A percentile compares a stretch with the other conserved stretches of the same genome.
Evolutionary conservation across 371 early-diverging fungal genomes (phyloP).

Genomic region (Conidiobolus coronatus): DNA sequence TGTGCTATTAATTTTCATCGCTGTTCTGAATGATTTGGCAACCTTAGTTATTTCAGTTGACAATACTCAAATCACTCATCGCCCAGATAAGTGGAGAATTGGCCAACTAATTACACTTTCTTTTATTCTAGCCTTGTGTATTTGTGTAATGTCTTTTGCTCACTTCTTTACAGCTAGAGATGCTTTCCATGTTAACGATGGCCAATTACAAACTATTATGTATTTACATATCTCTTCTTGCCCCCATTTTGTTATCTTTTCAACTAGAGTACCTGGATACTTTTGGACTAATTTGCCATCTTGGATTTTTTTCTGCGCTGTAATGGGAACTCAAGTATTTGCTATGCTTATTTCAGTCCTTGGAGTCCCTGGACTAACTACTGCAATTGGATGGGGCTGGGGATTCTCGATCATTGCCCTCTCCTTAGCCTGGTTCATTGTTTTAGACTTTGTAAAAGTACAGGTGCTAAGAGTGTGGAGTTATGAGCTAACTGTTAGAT

Average conservation of each 20-base stretch:
- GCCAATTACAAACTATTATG: constrained; percentile 42
- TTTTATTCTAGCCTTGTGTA: constrained; percentile 29
- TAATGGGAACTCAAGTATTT: constrained; percentile 75
- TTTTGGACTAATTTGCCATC: constrained; percentile 73
- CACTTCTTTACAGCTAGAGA: constrained; percentile 39
- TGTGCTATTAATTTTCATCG: constrained; percentile 46
- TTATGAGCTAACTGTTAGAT: constrained; percentile 38
- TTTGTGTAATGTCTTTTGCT: constrained; percentile 40
- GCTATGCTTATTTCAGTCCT: constrained; percentile 70
- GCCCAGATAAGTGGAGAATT: constrained; percentile 70
- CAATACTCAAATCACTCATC: constrained; percentile 49
- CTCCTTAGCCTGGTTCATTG: constrained; percentile 31
- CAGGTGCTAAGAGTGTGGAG: constrained; percentile 37
- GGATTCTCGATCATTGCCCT: constrained; percentile 22
- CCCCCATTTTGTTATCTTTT: constrained; percentile 91
- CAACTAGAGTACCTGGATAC: constrained; percentile 75
- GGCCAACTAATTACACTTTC: constrained; percentile 62
- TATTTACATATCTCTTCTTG: constrained; percentile 68
- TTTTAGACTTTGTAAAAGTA: constrained; percentile 63
- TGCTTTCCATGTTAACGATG: constrained; percentile 6
- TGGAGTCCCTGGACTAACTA: constrained; percentile 28
- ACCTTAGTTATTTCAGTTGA: constrained; percentile 69
- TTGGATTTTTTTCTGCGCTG: constrained; percentile 47
- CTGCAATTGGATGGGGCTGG: constrained; percentile 23
- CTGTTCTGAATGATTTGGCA: constrained; percentile 60